Base-by-base conservation (phyloP, 495 filamentous ascomycete genomes). In the Daldinia loculata region DNA sequence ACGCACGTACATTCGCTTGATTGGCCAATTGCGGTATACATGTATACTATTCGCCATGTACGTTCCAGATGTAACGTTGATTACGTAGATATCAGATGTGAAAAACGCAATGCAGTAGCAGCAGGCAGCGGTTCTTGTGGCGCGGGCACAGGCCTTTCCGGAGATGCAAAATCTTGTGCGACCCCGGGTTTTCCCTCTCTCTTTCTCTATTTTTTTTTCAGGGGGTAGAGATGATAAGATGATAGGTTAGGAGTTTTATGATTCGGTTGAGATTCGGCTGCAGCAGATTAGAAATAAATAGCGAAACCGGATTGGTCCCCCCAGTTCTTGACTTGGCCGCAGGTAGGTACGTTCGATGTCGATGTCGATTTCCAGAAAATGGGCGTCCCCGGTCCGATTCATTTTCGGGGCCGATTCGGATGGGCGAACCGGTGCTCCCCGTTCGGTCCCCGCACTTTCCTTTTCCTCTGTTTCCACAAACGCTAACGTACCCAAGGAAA, bases 391-490 rank as follows among this genome's bases (percentile, higher is more conserved):
- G 69, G 64, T 68, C 70, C 70, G 70, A 64, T 68, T 72, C 70
- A 68, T 72, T 72, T 72, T 72, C 70, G 70, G 70, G 39, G 11
- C 64, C 70, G 64, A 68, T 68, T 22, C 70, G 65, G 69, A 51
- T 72, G 63, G 45, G 24, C 50, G 61, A 68, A 64, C 65, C 70
- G 70, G 70, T 64, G 48, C 53, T 72, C 60, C 65, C 70, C 29
- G 30, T 19, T 32, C 14, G 30, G 29, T 22, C 30, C 30, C 53
- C 29, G 29, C 29, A 56, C 26, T 32, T 36, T 38, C 9, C 14
- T 8, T 56, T 22, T 38, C 29, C n/a, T n/a, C 5, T 34, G 32
- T 30, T 53, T 27, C 14, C 9, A 27, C 48, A 17, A 12, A 27
- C 19, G 24, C 12, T 11, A 24, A 52, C 24, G 12, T 55, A 24